phyloP scores from a whole-genome alignment of 352 stramenopile genomes.

The Pythium guiyangense region DNA sequence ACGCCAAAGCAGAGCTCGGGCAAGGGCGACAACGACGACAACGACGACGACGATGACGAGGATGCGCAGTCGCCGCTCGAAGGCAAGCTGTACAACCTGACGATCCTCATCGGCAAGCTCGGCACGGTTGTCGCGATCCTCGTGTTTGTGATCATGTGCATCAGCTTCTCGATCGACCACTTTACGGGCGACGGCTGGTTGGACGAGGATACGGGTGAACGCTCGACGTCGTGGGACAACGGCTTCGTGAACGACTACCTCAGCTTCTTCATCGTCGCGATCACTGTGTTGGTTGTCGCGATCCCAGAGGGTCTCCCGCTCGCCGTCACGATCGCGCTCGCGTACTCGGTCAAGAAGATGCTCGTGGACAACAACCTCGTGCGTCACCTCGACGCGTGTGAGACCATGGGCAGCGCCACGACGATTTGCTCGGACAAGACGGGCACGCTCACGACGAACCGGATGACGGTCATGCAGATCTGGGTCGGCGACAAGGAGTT shows the following conservation, averaged over 20 bases:
- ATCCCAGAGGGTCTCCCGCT: no score
- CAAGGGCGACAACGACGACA: no score
- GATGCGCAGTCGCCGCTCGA: no score
- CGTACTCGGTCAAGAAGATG: conserved; percentile 91
- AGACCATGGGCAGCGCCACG: conserved; percentile 92
- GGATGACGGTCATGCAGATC: conserved; percentile 92
- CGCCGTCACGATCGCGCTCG: conserved; percentile 94
- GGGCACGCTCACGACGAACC: conserved; percentile 94
- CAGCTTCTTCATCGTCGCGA: conserved; percentile 64
- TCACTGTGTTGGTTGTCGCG: conserved; percentile 91
- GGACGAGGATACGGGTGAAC: conserved; percentile 21
- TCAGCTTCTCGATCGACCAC: conserved; percentile 40
- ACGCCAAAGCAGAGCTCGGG: conserved; percentile 32
- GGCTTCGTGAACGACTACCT: conserved; percentile 39
- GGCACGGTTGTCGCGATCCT: conserved; percentile 37
- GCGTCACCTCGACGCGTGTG: conserved; percentile 73
- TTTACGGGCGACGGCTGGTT: conserved; percentile 15
- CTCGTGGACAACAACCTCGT: conserved; percentile 88
- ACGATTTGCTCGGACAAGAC: conserved; percentile 95
- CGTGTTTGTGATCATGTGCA: no score
- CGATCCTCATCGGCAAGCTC: no score
- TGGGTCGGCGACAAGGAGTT: conserved; percentile 69
- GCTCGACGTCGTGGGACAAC: no score
- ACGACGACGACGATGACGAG: no score
- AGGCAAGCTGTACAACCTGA: no score